phyloP scores from a whole-genome alignment of 768 basidiomycete genomes.

The Lactifluus hygrophoroides region DNA sequence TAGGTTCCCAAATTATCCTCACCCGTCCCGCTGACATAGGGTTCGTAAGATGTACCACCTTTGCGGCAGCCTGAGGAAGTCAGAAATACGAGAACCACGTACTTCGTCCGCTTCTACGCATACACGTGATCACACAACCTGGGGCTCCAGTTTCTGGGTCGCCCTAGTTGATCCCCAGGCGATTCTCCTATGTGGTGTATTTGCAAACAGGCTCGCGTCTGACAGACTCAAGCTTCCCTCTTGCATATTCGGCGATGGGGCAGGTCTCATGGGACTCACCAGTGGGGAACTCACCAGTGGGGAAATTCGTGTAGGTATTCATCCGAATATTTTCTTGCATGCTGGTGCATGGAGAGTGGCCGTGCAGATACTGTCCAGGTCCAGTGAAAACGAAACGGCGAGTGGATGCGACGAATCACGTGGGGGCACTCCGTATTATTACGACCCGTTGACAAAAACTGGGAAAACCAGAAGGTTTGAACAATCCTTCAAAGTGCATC shows the following conservation, averaged over 20 bases:
- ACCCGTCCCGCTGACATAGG: too few relatives aligned
- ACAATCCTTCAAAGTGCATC: conserved; percentile 84
- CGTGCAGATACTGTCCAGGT: conserved; percentile 65
- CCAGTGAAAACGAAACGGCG: conserved; percentile 73
- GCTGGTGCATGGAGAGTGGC: conserved; percentile 5
- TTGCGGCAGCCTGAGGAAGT: too few relatives aligned
- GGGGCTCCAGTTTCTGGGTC: conserved; percentile 94
- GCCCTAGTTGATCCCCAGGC: conserved; percentile 89
- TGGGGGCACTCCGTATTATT: conserved; percentile 84
- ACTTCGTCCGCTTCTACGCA: conserved; percentile 3
- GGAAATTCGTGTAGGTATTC: conserved; percentile 69
- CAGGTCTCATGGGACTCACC: conserved; percentile 93
- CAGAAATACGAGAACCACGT: too few relatives aligned
- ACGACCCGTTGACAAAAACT: conserved; percentile 88
- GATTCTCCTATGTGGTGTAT: conserved; percentile 7
- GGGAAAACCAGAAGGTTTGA: conserved; percentile 85
- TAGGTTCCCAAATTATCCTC: too few relatives aligned
- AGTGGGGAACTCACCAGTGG: conserved; percentile 68
- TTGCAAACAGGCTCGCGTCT: conserved; percentile 39
- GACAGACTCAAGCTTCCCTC: conserved; percentile 50
- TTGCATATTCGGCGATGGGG: conserved; percentile 89
- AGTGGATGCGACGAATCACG: conserved; percentile 82
- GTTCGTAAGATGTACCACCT: too few relatives aligned
- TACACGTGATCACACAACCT: conserved; percentile 30
- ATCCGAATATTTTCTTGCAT: conserved; percentile 10